Percentiles rank a stretch among this genome's conserved stretches.
These are phyloP conservation scores for Nicotiana tomentosiformis DNA, from an alignment of 257 asterid genomes.

Conservation along the genomic window DNA sequence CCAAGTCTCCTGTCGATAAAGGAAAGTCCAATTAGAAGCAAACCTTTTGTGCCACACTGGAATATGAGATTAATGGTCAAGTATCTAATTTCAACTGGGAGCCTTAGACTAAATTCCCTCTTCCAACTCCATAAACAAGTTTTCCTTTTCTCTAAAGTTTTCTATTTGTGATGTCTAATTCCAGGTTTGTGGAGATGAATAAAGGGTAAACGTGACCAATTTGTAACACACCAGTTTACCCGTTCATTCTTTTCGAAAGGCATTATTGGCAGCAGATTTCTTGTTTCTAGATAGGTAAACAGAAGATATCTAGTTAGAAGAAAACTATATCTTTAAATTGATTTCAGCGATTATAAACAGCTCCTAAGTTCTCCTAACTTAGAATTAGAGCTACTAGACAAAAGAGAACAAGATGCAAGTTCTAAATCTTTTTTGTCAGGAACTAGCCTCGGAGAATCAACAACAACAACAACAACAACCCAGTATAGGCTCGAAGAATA, in stretches of 20 bases:
- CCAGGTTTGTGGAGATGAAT: background rate
- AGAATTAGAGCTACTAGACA: background rate
- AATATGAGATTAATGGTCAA: background rate
- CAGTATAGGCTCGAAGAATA: background rate
- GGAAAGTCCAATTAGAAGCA: conserved; percentile 4
- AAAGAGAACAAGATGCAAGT: background rate
- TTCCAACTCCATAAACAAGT: background rate
- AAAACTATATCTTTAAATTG: background rate
- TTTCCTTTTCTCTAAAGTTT: background rate
- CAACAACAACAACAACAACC: too few relatives aligned
- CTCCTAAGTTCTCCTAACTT: background rate
- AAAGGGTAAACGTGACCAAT: background rate
- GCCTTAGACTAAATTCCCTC: background rate
- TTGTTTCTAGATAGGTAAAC: background rate
- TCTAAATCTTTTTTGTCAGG: background rate
- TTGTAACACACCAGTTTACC: background rate
- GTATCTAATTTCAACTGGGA: background rate
- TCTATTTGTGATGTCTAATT: background rate
- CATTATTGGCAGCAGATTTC: background rate
- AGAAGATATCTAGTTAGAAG: background rate
- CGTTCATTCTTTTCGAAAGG: background rate
- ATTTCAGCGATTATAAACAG: background rate
- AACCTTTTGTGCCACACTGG: background rate
- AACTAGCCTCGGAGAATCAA: background rate
- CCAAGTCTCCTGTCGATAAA: conserved; percentile 73